Conservation (phyloP, 192 early-diverging fungal genomes). For the Coemansia sp. region DNA sequence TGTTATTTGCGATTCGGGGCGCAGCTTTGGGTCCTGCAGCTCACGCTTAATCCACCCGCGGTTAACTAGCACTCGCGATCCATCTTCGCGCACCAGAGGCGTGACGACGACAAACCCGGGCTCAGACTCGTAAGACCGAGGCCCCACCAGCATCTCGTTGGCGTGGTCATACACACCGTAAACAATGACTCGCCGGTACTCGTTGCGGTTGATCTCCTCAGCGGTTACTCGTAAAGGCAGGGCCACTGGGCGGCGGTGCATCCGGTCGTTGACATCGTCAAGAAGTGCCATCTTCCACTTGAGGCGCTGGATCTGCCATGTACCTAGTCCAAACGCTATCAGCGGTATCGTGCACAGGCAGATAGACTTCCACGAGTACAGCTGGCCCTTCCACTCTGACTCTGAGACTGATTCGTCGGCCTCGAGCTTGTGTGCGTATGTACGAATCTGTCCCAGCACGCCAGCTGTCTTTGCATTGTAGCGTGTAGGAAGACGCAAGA, state of each 20-base stretch:
- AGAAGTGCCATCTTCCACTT: slow-evolving; percentile 87
- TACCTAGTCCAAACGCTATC: slow-evolving; percentile 66
- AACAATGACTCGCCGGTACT: slow-evolving; percentile 75
- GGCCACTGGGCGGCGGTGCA: slow-evolving; percentile 67
- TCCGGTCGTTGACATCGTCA: slow-evolving; percentile 59
- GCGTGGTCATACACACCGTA: slow-evolving; percentile 69
- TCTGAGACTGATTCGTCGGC: slow-evolving; percentile 47
- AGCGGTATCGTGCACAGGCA: slow-evolving; percentile 44
- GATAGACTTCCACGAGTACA: slow-evolving; percentile 55
- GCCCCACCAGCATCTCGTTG: slow-evolving; percentile 82
- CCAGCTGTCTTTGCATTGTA: not conserved
- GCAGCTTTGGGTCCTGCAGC: slow-evolving; percentile 57
- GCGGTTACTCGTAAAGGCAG: slow-evolving; percentile 65
- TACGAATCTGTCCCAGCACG: slow-evolving; percentile 13
- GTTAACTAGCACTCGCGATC: slow-evolving; percentile 75
- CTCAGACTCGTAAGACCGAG: slow-evolving; percentile 66
- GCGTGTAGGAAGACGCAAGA: slow-evolving; percentile 4
- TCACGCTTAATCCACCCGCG: slow-evolving; percentile 86
- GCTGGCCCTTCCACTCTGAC: slow-evolving; percentile 39
- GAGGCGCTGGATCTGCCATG: slow-evolving; percentile 86
- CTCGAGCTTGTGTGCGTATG: slow-evolving; percentile 38
- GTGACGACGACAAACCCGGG: slow-evolving; percentile 75
- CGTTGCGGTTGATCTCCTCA: slow-evolving; percentile 59
- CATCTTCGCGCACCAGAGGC: slow-evolving; percentile 70
- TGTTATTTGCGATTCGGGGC: slow-evolving; percentile 55